Percentiles rank a stretch among this genome's conserved stretches.
phyloP scores from a whole-genome alignment of 495 filamentous ascomycete species.

The Elaphomyces granulatus region DNA sequence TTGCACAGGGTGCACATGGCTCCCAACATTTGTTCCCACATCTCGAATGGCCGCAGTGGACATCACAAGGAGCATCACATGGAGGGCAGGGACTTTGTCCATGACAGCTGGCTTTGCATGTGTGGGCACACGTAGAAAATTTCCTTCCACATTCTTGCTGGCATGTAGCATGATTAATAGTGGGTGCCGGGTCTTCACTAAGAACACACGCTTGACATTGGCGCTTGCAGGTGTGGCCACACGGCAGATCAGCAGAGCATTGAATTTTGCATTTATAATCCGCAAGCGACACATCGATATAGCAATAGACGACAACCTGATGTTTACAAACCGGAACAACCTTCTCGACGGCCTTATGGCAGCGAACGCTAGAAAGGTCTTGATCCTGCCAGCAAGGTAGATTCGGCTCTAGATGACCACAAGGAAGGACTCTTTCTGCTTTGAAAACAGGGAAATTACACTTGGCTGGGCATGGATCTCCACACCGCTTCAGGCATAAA shows the following conservation, averaged over 20 bases:
- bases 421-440: slow-evolving; percentile 35
- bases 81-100: slow-evolving; percentile 27
- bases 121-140: slow-evolving; percentile 39
- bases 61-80: slow-evolving; percentile 41
- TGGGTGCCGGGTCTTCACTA: slow-evolving; percentile 11
- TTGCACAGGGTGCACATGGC: slow-evolving; percentile 46
- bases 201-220: slow-evolving; percentile 35
- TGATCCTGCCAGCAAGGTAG: slow-evolving; percentile 41
- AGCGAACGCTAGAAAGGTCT: slow-evolving; percentile 22
- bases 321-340: slow-evolving; percentile 42
- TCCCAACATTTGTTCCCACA: slow-evolving; percentile 42
- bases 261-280: slow-evolving; percentile 29
- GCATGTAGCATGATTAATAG: slow-evolving; percentile 30
- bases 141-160: slow-evolving; percentile 26
- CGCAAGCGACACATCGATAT: slow-evolving; percentile 20
- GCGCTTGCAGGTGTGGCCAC: slow-evolving; percentile 46
- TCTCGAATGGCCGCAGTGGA: slow-evolving; percentile 36
- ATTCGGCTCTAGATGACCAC: slow-evolving; percentile 38
- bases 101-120: slow-evolving; percentile 37
- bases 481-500: slow-evolving; percentile 39
- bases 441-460: slow-evolving; percentile 29
- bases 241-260: slow-evolving; percentile 36
- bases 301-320: slow-evolving; percentile 34
- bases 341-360: slow-evolving; percentile 25
- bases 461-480: slow-evolving; percentile 28